These are phyloP conservation scores for Amphicarpaea edgeworthii DNA, from an alignment of 306 rosid species.

Conservation along the genomic window DNA sequence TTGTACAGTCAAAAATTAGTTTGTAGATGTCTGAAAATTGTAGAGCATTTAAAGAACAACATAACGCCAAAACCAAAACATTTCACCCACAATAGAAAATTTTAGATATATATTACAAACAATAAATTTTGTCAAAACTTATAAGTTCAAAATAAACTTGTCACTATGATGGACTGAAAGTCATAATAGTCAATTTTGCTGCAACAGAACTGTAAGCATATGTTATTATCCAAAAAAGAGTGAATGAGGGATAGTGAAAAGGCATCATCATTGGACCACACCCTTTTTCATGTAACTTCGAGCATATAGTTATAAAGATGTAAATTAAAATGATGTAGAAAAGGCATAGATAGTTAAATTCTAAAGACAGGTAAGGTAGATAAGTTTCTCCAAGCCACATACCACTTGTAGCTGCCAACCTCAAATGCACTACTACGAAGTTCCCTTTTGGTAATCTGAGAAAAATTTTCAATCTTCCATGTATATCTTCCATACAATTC, in stretches of 20 bases:
- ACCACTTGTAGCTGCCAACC: slow-evolving; percentile 99
- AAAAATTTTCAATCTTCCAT: slow-evolving; percentile 97
- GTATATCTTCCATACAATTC: slow-evolving; percentile 90
- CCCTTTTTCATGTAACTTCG: slow-evolving; percentile 6
- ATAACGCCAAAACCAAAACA: slow-evolving; percentile 25
- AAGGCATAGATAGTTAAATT: slow-evolving; percentile 13
- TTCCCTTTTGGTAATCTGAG: slow-evolving; percentile 97
- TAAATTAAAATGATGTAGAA: slow-evolving; percentile 16
- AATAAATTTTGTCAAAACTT: neutral
- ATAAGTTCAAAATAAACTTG: neutral
- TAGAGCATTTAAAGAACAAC: neutral
- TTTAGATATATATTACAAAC: neutral
- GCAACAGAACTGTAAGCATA: neutral
- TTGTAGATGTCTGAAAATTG: neutral
- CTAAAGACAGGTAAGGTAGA: slow-evolving; percentile 11
- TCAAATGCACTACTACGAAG: slow-evolving; percentile 95
- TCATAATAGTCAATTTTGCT: slow-evolving; percentile 3
- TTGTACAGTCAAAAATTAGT: slow-evolving; percentile 16
- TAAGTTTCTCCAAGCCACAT: slow-evolving; percentile 43
- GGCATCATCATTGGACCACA: neutral
- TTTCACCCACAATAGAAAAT: neutral
- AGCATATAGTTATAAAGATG: neutral
- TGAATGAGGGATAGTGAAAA: neutral
- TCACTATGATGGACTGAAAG: slow-evolving; percentile 24
- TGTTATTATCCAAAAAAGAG: slow-evolving; percentile 1